phyloP scores from a whole-genome alignment of 2,329 filamentous ascomycete species.

The Aspergillus versicolor region DNA sequence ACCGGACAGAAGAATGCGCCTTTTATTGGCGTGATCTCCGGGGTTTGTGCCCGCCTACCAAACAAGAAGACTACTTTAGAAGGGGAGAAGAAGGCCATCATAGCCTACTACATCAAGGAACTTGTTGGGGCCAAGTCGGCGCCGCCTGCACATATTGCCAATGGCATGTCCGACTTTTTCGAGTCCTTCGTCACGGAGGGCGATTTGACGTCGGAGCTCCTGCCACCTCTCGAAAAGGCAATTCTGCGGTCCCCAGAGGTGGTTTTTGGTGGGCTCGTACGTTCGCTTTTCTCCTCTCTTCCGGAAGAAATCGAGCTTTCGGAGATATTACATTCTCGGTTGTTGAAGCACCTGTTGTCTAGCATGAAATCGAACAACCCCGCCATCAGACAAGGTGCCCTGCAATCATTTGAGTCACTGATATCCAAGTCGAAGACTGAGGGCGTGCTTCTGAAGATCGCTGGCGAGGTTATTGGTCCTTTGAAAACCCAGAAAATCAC shows the following conservation, averaged over 20 bases:
- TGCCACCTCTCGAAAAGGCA: constrained; percentile 83
- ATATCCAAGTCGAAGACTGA: constrained; percentile 62
- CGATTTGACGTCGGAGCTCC: constrained; percentile 72
- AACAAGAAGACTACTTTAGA: constrained; percentile 63
- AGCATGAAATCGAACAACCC: constrained; percentile 89
- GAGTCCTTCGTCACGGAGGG: constrained; percentile 68
- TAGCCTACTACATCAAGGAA: constrained; percentile 81
- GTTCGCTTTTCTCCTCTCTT: constrained; percentile 69
- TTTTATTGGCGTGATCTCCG: constrained; percentile 81
- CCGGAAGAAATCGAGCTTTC: constrained; percentile 74
- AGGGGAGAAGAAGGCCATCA: constrained; percentile 68
- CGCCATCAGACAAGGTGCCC: constrained; percentile 70
- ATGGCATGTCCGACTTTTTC: constrained; percentile 80
- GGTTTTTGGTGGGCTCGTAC: constrained; percentile 75
- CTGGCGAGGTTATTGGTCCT: constrained; percentile 74
- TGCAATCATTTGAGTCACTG: constrained; percentile 71
- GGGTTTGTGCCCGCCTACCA: constrained; percentile 74
- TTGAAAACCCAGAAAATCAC: constrained; percentile 82
- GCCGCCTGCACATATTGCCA: constrained; percentile 70
- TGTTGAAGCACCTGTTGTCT: constrained; percentile 84
- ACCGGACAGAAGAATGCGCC: constrained; percentile 69
- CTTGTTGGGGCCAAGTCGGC: constrained; percentile 74
- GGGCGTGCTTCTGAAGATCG: constrained; percentile 62
- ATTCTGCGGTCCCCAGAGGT: constrained; percentile 88
- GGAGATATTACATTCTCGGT: constrained; percentile 64